Evolutionary conservation across 2,329 filamentous ascomycete genomes (phyloP).

Genomic region (Rasamsonia emersonii): DNA sequence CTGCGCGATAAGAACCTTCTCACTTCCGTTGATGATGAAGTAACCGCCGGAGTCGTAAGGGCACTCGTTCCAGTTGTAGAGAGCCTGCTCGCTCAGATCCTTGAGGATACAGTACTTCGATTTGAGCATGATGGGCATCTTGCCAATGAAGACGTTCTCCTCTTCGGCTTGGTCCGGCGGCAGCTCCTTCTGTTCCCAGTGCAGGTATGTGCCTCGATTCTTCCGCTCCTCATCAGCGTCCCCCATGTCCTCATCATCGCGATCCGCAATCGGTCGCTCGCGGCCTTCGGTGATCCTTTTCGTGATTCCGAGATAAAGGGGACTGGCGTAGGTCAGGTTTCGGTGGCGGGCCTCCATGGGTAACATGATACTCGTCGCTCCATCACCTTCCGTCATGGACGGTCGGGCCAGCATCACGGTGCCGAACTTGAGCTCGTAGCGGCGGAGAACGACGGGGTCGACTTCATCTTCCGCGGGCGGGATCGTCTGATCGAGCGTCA

Average conservation of each 20-base stretch:
- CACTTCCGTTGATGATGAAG: slow-evolving; percentile 98
- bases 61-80: slow-evolving; percentile 91
- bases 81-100: slow-evolving; percentile 70
- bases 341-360: slow-evolving; percentile 93
- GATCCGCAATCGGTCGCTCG: slow-evolving; percentile 65
- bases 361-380: slow-evolving; percentile 72
- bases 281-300: slow-evolving; percentile 78
- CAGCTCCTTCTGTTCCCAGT: slow-evolving; percentile 39
- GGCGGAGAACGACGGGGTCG: slow-evolving; percentile 72
- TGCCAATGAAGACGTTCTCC: slow-evolving; percentile 81
- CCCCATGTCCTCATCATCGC: slow-evolving; percentile 47
- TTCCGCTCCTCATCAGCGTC: slow-evolving; percentile 45
- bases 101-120: slow-evolving; percentile 89
- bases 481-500: slow-evolving; percentile 89
- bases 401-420: slow-evolving; percentile 82
- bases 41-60: slow-evolving; percentile 98
- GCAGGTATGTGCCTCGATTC: slow-evolving; percentile 33
- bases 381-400: slow-evolving; percentile 87
- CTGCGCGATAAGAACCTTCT: slow-evolving; percentile 96
- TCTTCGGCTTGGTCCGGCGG: slow-evolving; percentile 49
- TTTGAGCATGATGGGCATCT: slow-evolving; percentile 96
- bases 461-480: slow-evolving; percentile 63
- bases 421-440: slow-evolving; percentile 93
- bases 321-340: slow-evolving; percentile 90
- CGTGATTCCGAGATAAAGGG: slow-evolving; percentile 79